Conservation (phyloP, 1,284 basidiomycete genomes). For the Melampsora americana region DNA sequence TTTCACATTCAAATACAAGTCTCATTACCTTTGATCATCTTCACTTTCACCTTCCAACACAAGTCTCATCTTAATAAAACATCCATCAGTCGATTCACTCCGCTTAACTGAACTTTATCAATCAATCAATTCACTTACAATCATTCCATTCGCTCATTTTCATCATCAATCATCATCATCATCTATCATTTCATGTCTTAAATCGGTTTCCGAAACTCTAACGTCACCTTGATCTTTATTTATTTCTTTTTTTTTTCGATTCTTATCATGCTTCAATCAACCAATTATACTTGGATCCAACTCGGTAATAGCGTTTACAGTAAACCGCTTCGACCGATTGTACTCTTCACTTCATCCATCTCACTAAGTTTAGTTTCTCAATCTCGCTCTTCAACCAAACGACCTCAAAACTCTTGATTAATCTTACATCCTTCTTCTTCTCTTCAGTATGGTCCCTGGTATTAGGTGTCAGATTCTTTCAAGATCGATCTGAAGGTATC, state of each 20-base stretch:
- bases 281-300: slow-evolving; percentile 11
- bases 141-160: neutral
- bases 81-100: too few species aligned
- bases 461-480: slow-evolving; percentile 33
- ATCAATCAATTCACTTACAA: too few species aligned
- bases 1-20: too few species aligned
- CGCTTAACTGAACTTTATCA: too few species aligned
- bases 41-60: too few species aligned
- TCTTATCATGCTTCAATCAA: slow-evolving; percentile 9
- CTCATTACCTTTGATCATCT: too few species aligned
- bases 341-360: slow-evolving; percentile 24
- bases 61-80: too few species aligned
- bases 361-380: slow-evolving; percentile 24
- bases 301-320: slow-evolving; percentile 30
- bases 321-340: slow-evolving; percentile 41
- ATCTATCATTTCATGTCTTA: neutral
- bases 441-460: slow-evolving; percentile 40
- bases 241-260: neutral
- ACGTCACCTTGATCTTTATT: neutral
- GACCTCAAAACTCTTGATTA: neutral
- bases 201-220: neutral
- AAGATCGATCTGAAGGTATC: slow-evolving; percentile 27
- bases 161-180: neutral
- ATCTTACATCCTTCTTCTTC: neutral
- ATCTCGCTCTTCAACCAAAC: neutral